These are phyloP conservation scores for Wilhelminamyces savonicus DNA, from an alignment of 805 yeast species.

Conservation along the genomic window DNA sequence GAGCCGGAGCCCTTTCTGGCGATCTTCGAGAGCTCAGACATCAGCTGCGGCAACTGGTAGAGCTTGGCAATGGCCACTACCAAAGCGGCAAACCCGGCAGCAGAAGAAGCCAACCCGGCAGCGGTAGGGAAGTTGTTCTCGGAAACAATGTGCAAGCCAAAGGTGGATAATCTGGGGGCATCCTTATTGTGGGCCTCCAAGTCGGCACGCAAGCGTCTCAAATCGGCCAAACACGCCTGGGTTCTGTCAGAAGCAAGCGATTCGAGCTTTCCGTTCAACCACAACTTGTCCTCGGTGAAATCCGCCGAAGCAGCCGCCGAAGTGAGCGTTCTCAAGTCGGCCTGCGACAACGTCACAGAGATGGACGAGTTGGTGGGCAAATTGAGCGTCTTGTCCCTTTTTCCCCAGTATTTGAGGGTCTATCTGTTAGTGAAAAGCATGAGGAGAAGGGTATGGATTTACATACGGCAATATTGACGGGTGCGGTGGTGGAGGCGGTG, in stretches of 20 bases:
- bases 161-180: conserved; percentile 56
- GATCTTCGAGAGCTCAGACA: conserved; percentile 81
- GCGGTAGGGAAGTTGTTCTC: conserved; percentile 99
- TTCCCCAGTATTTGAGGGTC: conserved; percentile 98
- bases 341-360: conserved; percentile 88
- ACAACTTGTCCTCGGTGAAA: conserved; percentile 61
- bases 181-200: conserved; percentile 50
- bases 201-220: conserved; percentile 59
- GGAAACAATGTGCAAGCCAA: conserved; percentile 74
- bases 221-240: conserved; percentile 68
- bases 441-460: no score
- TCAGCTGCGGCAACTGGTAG: conserved; percentile 77
- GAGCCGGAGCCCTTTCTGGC: conserved; percentile 99
- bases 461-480: conserved; percentile 92
- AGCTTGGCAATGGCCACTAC: conserved; percentile 83
- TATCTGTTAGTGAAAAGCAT: conserved; percentile 14
- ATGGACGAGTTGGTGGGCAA: conserved; percentile 95
- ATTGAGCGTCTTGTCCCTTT: conserved; percentile 81
- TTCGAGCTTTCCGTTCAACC: conserved; percentile 83
- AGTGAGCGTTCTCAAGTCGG: conserved; percentile 86
- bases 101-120: conserved; percentile 96
- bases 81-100: conserved; percentile 97
- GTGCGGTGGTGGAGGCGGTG: conserved; percentile 86
- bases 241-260: conserved; percentile 58
- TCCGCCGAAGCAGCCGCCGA: conserved; percentile 66